Base-by-base conservation (phyloP, 768 basidiomycete species). In the Kondoa malvinella region DNA sequence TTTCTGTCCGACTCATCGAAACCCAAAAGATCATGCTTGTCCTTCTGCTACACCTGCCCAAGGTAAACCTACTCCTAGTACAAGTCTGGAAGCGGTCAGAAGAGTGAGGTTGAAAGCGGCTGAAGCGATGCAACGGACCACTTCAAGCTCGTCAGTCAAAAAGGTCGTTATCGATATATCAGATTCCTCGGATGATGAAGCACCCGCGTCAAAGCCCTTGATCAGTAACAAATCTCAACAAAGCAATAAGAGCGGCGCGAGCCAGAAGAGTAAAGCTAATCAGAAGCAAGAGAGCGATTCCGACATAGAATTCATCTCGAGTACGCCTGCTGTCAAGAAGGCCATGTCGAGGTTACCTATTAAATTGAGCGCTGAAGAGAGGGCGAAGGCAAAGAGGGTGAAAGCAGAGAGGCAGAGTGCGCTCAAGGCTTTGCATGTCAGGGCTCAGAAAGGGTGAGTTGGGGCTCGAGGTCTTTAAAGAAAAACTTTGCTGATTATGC, bases 371-470 rank as follows among this genome's bases (percentile, higher is more conserved):
- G 12, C 4, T 15, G n/a, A 31, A 16, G 34, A 21, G 25, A 40
- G 66, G 16, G 60, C 31, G 32, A 69, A 65, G 63, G 63, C 32
- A 32, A 71, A 70, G 63, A 34, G 71, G 14, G 71, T 69, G 2
- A 0, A 27, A 56, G 63, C 40, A 25, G 72, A 71, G 58, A 65
- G 66, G 57, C 62, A 61, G 33, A 67, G 66, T 17, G 34, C 32
- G 50, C 56, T 58, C 29, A 67, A 69, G 67, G 71, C 71, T n/a
- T 56, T 73, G 30, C 67, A 71, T 50, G 68, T 59, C 3, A 59
- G 72, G 33, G 71, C 71, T 40, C 56, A 68, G 71, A 71, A 71
- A 31, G 72, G 72, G 62, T 69, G 64, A 34, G 70, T 68, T 2
- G 1, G 3, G 26, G 15, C 26, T 40, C 32, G 25, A 2, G 17